Evolutionary conservation across 495 filamentous ascomycete species (phyloP), one percentile per base, ranked within the genome.

Genomic region (Penicillium lividum): DNA sequence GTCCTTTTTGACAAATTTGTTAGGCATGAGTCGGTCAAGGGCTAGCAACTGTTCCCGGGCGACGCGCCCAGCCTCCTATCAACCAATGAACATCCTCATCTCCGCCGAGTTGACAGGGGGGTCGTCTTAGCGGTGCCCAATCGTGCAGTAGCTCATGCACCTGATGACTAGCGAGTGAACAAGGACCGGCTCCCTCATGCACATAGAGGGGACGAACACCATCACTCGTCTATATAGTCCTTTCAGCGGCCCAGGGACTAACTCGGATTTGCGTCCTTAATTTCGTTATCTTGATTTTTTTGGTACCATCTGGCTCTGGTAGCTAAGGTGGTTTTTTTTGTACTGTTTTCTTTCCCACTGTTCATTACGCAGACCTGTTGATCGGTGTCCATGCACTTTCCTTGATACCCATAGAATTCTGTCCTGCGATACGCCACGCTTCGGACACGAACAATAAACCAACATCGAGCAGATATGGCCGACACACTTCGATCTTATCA

Each of bases 401-500:
- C 45, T 61, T 72, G 67, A 73, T 76, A 76, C 73, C 70, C 69
- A 61, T 70, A 74, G 65, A 74, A 61, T 58, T 42, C 45, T 52
- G 22, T 30, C 46, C 27, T 28, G 27, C 51, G 22, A 53, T 29
- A 40, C 48, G 58, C 44, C 38, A 63, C 53, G 44, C 33, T 52
- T 51, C 58, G 58, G 58, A 55, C 63, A 63, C 43, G 42, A 70
- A 58, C 53, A 42, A 50, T 5, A 30, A 30, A 16, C 27, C 25
- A 29, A 49, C 28, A 49, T 49, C 46, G 28, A 49, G 46, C 46
- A 49, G 75, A 75, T 60, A 83, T 91, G 89, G 82, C 80, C 68
- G 67, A 83, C 81, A 71, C 80, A 68, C 65, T 83, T 65, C 79
- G 88, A 63, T 81, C 84, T 58, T 73, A 82, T 68, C 83, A 77